Conservation (phyloP, 2,329 filamentous ascomycete species). For the Verticillium isaacii region DNA sequence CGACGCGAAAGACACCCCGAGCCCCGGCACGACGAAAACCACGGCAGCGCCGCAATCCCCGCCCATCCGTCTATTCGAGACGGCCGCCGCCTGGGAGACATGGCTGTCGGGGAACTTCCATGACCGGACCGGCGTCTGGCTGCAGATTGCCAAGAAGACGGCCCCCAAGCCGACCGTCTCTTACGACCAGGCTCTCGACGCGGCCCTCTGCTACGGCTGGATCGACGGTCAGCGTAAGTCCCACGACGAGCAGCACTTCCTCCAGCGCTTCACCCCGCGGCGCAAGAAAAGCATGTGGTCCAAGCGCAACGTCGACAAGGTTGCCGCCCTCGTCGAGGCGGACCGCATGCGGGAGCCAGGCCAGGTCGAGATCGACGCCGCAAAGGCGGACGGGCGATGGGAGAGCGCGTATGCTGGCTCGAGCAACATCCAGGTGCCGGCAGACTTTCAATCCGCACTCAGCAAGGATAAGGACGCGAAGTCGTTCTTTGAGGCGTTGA, state of each 20-base stretch:
- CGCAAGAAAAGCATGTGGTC: slow-evolving; percentile 53
- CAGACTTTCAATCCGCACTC: slow-evolving; percentile 42
- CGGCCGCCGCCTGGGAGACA: slow-evolving; percentile 23
- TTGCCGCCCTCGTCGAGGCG: slow-evolving; percentile 35
- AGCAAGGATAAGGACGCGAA: slow-evolving; percentile 26
- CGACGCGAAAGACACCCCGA: neutral
- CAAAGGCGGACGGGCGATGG: slow-evolving; percentile 55
- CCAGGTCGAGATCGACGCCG: slow-evolving; percentile 44
- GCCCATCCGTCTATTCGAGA: slow-evolving; percentile 21
- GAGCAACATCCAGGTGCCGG: slow-evolving; percentile 39
- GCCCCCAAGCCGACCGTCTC: slow-evolving; percentile 37
- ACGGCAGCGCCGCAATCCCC: neutral
- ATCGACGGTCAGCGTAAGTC: slow-evolving; percentile 51
- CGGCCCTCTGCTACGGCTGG: slow-evolving; percentile 58
- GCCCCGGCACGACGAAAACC: neutral
- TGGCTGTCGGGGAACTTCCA: slow-evolving; percentile 33
- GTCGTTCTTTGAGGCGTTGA: slow-evolving; percentile 36
- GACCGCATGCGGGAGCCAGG: slow-evolving; percentile 46
- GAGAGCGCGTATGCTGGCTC: slow-evolving; percentile 49
- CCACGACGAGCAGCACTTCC: slow-evolving; percentile 40
- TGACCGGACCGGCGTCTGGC: slow-evolving; percentile 34
- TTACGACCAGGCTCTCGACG: slow-evolving; percentile 48
- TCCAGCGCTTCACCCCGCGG: slow-evolving; percentile 55
- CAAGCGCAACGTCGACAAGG: slow-evolving; percentile 50
- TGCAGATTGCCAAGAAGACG: slow-evolving; percentile 44